phyloP scores from a whole-genome alignment of 192 early-diverging fungal genomes.

The Polychytrium aggregatum region DNA sequence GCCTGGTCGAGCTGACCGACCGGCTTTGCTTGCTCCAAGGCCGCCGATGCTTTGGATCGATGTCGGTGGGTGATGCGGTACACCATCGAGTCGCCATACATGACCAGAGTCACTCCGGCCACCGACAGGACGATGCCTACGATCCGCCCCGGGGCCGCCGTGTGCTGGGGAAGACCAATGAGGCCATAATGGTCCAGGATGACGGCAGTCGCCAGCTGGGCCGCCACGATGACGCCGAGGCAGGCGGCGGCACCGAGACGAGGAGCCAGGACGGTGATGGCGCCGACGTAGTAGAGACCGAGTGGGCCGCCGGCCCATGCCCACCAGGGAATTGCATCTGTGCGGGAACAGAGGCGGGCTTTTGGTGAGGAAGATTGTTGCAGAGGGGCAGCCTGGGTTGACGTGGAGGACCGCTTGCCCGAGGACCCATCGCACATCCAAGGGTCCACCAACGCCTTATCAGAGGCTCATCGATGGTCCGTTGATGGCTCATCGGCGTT shows the following conservation, averaged over 20 bases:
- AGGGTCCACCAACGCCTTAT: too few species aligned
- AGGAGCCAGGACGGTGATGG: slow-evolving; percentile 4
- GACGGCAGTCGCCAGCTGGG: slow-evolving; percentile 9
- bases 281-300: slow-evolving; percentile 8
- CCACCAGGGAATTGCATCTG: slow-evolving; percentile 16
- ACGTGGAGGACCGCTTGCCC: too few species aligned
- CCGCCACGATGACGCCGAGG: slow-evolving; percentile 2
- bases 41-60: neutral
- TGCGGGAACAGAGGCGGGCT: too few species aligned
- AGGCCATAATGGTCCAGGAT: slow-evolving; percentile 10
- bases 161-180: slow-evolving; percentile 7
- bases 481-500: too few species aligned
- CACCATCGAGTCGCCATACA: too few species aligned
- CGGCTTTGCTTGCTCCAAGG: neutral
- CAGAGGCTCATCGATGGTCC: too few species aligned
- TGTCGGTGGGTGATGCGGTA: too few species aligned
- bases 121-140: slow-evolving; percentile 8
- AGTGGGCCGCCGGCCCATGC: slow-evolving; percentile 11
- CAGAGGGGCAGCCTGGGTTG: too few species aligned
- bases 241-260: slow-evolving; percentile 11
- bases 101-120: slow-evolving; percentile 10
- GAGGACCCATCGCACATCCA: too few species aligned
- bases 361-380: too few species aligned
- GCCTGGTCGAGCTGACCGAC: neutral
- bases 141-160: slow-evolving; percentile 8